Base-by-base conservation (phyloP, 2,329 filamentous ascomycete genomes). In the Aspergillus fijiensis region DNA sequence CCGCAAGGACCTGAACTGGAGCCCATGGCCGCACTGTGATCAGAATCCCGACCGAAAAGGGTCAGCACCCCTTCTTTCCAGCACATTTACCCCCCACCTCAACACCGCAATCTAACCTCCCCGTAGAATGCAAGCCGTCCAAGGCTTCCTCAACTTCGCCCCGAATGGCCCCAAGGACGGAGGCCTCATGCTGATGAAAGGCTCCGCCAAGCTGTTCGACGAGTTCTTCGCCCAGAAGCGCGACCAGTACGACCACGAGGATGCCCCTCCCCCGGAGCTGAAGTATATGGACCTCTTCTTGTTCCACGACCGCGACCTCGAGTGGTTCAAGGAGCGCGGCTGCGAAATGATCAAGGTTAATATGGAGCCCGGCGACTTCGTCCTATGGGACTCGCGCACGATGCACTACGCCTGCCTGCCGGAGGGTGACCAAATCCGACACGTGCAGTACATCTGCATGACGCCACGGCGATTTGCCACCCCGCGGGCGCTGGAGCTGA, bases 1-100 rank as follows among this genome's bases (percentile, higher is more conserved):
- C 31, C 69, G 72, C 4, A 76, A 71, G 21, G 74, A 60, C 21
- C 55, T 60, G 7, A 29, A 60, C 10, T 60, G 49, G 47, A 35
- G 50, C 12, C 60, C 57, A 5, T 62, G 60, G 60, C 57, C 57
- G 7, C 60, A 62, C 23, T 50, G 53, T 29, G 60, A 62, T 50
- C 60, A 62, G 48, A 50, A 47, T n/a, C 60, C 60, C 6, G 54
- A 57, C n/a, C 53, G 58, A 25, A 50, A 55, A 21, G 60, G 60
- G 5, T 35, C 59, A 10, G 25, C 33, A 19, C 65, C 61, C 47
- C 33, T 29, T 7, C 27, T 29, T 29, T 3, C 27, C 7, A 9
- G 27, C 27, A 29, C 27, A 29, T 29, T 29, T 9, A 9, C 27
- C 23, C 7, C 7, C 27, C 27, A 6, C 6, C 7, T 7, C 27